phyloP scores from a whole-genome alignment of 2,329 filamentous ascomycete genomes.

The Talaromyces piceae region DNA sequence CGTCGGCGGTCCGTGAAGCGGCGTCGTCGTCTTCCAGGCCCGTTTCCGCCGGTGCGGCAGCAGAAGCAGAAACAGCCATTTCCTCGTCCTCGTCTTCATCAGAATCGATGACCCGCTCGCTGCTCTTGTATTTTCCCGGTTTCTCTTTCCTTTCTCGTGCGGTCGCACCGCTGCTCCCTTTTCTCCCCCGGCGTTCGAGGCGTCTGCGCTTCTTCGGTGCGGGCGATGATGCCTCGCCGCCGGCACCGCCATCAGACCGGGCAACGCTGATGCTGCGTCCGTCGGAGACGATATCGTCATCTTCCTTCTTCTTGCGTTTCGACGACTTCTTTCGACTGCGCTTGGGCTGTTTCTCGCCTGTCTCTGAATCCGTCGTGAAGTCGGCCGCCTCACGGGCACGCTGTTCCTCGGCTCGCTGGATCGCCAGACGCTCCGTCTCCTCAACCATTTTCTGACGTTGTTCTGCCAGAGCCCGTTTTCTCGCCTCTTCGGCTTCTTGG shows the following conservation, averaged over 20 bases:
- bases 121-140: constrained; percentile 70
- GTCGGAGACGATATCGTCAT: constrained; percentile 26
- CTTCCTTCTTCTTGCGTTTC: constrained; percentile 55
- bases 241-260: constrained; percentile 28
- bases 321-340: constrained; percentile 54
- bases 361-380: constrained; percentile 72
- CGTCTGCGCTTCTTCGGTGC: constrained; percentile 53
- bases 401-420: constrained; percentile 65
- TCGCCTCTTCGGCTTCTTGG: constrained; percentile 63
- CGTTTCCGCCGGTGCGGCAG: constrained; percentile 27
- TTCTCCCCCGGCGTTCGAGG: constrained; percentile 44
- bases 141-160: constrained; percentile 63
- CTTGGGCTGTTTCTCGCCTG: constrained; percentile 67
- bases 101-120: constrained; percentile 73
- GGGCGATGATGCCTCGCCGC: too few relatives aligned
- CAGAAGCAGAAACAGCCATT: too few relatives aligned
- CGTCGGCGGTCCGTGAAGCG: constrained; percentile 26
- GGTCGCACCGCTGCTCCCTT: constrained; percentile 51
- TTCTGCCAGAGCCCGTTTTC: constrained; percentile 73
- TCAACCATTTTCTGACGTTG: constrained; percentile 77
- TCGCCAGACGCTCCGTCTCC: constrained; percentile 64
- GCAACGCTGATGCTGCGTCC: constrained; percentile 22
- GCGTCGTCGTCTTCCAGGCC: constrained; percentile 2
- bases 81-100: constrained; percentile 44
- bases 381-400: constrained; percentile 63